Conservation (phyloP, 345 rosid species). For the Ceriops tagal region DNA sequence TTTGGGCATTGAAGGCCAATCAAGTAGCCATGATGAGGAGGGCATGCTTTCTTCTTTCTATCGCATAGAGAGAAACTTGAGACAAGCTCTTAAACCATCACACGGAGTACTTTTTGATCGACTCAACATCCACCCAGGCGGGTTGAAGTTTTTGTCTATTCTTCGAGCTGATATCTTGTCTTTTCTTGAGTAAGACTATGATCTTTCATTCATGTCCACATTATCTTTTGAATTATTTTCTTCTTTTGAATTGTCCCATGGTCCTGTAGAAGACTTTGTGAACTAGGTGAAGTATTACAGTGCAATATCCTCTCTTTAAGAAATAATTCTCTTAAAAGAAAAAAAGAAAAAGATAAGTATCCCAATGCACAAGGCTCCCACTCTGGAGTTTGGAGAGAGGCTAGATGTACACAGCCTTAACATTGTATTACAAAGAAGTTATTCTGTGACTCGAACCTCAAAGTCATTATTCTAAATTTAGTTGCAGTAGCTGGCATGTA, state of each 20-base stretch:
- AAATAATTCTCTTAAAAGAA: too few relatives aligned
- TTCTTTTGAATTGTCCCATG: neutral
- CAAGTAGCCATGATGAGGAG: conserved; percentile 37
- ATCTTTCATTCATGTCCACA: conserved; percentile 5
- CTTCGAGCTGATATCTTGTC: conserved; percentile 81
- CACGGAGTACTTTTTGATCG: conserved; percentile 85
- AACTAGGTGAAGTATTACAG: too few relatives aligned
- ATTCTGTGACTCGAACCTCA: too few relatives aligned
- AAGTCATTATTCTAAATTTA: too few relatives aligned
- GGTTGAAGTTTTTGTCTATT: conserved; percentile 66
- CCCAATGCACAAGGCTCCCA: too few relatives aligned
- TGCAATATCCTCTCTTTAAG: too few relatives aligned
- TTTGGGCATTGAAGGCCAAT: conserved; percentile 43
- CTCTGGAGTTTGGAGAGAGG: too few relatives aligned
- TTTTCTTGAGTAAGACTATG: conserved; percentile 58
- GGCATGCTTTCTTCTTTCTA: conserved; percentile 58
- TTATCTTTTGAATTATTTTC: neutral
- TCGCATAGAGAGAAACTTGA: conserved; percentile 71
- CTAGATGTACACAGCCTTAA: too few relatives aligned
- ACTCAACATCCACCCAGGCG: conserved; percentile 79
- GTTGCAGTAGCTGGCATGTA: too few relatives aligned
- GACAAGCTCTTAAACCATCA: conserved; percentile 71
- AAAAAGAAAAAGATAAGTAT: too few relatives aligned
- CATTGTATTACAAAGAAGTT: too few relatives aligned
- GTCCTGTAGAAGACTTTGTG: too few relatives aligned